Evolutionary conservation across 495 filamentous ascomycete species (phyloP), one percentile per base, ranked within the genome.

Genomic region (Antarctomyces pellizariae): DNA sequence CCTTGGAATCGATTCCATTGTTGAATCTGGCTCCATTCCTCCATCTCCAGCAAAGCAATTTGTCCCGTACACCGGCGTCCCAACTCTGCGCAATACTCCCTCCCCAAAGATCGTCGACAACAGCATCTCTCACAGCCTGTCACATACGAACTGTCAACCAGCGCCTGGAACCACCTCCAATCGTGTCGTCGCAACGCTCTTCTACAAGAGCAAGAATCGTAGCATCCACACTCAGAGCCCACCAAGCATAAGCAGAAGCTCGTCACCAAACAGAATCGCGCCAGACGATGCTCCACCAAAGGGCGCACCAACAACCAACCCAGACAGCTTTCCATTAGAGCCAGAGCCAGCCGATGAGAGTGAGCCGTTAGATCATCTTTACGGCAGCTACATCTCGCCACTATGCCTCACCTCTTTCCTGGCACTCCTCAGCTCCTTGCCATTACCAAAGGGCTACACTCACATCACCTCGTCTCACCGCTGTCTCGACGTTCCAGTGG

Each of bases 331-430:
- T 35, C 71, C 73, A 5, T 62, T 76, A 25, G 73, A 78, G 45
- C 67, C 73, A 8, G 68, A 71, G 9, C 54, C 59, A 20, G 59
- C 49, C 19, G 62, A 54, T 51, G 69, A 46, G 28, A 44, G 54
- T 13, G 70, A 75, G 37, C 62, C 67, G 13, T 56, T 79, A 25
- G 73, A 79, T 42, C 71, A 75, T 35, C 56, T 80, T 22, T 82
- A 79, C 44, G 76, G 74, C 6, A 64, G 64, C 2, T 71, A 71
- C 36, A 62, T 84, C 32, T 77, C 74, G 16, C 75, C 76, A 37
- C 52, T 78, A 39, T 79, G 74, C 49, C 57, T 89, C 41, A 76
- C 76, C 14, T 73, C 77, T 33, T 84, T 84, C 51, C 65, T 80
- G 20, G 66, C 75, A 35, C 67, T 69, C 26, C 59, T 80, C 44